These are phyloP conservation scores for Macadamia integrifolia DNA, from an alignment of 164 flowering plant species.

Conservation along the genomic window DNA sequence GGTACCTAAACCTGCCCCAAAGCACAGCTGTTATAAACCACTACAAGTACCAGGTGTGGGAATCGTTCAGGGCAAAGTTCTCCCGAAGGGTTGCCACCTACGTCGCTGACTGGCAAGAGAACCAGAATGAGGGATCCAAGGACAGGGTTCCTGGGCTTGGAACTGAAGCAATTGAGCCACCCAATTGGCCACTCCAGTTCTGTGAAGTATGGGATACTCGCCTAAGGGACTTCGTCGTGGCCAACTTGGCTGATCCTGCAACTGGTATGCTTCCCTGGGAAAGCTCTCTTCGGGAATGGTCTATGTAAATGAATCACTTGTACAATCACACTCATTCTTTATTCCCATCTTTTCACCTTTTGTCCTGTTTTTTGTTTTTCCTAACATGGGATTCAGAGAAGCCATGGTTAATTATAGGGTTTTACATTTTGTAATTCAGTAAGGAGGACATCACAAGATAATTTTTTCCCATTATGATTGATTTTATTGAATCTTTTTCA, in stretches of 20 bases:
- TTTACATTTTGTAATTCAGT: constrained; percentile 19
- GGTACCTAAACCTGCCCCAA: constrained; percentile 43
- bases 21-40: constrained; percentile 63
- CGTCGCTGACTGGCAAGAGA: constrained; percentile 84
- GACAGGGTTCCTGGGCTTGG: constrained; percentile 95
- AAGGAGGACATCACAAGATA: constrained; percentile 1
- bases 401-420: constrained; percentile 5
- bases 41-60: constrained; percentile 94
- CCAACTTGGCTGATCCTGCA: constrained; percentile 49
- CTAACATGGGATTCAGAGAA: constrained; percentile 3
- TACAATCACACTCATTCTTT: constrained; percentile 16
- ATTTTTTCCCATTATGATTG: constrained; percentile 7
- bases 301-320: constrained; percentile 20
- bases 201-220: constrained; percentile 94
- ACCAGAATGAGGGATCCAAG: constrained; percentile 76
- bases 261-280: constrained; percentile 76
- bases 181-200: constrained; percentile 65
- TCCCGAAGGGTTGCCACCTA: constrained; percentile 85
- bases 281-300: constrained; percentile 17
- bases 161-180: constrained; percentile 83
- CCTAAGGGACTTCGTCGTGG: constrained; percentile 62
- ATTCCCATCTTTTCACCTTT: constrained; percentile 7
- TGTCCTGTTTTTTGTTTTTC: constrained; percentile 10
- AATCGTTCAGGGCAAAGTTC: constrained; percentile 71
- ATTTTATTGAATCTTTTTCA: background rate